Evolutionary conservation across 2,329 filamentous ascomycete genomes (phyloP).

Genomic region (Beauveria pseudobassiana): DNA sequence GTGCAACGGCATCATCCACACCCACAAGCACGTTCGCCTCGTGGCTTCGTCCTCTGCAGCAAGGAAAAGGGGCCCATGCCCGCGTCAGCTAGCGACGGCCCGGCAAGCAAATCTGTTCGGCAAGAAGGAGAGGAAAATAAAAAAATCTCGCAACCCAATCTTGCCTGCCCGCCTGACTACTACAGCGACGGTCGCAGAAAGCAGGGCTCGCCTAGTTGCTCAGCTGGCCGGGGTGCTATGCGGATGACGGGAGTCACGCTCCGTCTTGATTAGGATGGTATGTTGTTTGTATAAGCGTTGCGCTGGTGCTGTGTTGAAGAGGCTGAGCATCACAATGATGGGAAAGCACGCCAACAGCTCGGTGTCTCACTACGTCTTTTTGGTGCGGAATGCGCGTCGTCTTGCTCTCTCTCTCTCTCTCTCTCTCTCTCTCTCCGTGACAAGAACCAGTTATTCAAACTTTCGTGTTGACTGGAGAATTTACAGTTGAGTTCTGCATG

Average conservation of each 20-base stretch:
- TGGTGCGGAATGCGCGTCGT: neutral
- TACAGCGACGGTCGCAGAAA: neutral
- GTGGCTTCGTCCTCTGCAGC: neutral
- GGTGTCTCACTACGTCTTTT: neutral
- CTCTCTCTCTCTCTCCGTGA: neutral
- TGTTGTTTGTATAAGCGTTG: neutral
- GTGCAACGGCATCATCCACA: neutral
- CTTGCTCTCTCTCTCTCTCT: neutral
- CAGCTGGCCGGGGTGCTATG: neutral
- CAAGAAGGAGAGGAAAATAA: neutral
- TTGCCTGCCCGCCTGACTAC: neutral
- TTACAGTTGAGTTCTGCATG: conserved; percentile 1
- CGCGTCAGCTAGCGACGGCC: conserved; percentile 1
- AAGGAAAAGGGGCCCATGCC: neutral
- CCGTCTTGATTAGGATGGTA: neutral
- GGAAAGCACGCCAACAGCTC: neutral
- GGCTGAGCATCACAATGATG: neutral
- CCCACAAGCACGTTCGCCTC: conserved; percentile 5
- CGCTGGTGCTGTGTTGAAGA: neutral
- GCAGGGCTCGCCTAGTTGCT: neutral
- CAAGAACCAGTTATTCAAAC: neutral
- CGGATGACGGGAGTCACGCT: neutral
- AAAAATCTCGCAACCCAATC: conserved; percentile 1
- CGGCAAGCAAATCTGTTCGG: neutral
- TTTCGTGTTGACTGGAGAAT: neutral